phyloP scores from a whole-genome alignment of 108 stramenopile species.

The Schizochytrium sp. region DNA sequence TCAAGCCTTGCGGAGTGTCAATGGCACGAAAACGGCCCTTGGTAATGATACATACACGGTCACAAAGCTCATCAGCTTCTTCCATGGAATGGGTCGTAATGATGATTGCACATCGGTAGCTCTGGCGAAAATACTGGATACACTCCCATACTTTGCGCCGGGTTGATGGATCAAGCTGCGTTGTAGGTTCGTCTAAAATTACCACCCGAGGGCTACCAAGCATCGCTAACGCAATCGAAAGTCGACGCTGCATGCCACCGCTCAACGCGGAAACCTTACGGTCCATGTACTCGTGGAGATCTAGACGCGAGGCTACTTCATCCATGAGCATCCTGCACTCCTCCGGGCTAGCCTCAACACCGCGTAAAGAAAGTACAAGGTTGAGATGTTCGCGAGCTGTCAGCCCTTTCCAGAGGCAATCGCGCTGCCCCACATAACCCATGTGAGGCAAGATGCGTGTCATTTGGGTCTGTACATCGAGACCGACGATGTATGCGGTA shows the following conservation, averaged over 20 bases:
- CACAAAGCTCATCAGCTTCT: slow-evolving; percentile 78
- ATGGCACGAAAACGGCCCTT: slow-evolving; percentile 72
- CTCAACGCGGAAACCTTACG: slow-evolving; percentile 60
- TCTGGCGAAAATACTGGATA: slow-evolving; percentile 6
- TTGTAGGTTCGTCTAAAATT: slow-evolving; percentile 73
- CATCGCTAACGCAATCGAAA: slow-evolving; percentile 73
- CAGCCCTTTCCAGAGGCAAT: background rate
- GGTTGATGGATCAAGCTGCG: slow-evolving; percentile 67
- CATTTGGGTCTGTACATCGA: slow-evolving; percentile 34
- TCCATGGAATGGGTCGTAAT: slow-evolving; percentile 80
- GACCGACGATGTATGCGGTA: background rate
- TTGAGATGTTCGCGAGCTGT: slow-evolving; percentile 3
- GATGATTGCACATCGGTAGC: slow-evolving; percentile 57
- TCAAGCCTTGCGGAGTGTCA: slow-evolving; percentile 73
- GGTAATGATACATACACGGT: slow-evolving; percentile 74
- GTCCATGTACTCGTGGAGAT: background rate
- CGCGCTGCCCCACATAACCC: background rate
- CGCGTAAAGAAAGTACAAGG: slow-evolving; percentile 34
- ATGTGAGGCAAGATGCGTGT: slow-evolving; percentile 1
- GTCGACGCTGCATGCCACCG: slow-evolving; percentile 76
- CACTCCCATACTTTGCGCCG: slow-evolving; percentile 58
- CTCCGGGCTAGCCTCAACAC: background rate
- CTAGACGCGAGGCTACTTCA: slow-evolving; percentile 25
- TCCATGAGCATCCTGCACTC: background rate
- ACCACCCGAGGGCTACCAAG: slow-evolving; percentile 72